Percentiles rank a stretch among this genome's conserved stretches.
Evolutionary conservation across 441 rosid genomes (phyloP).

Genomic region (Pelargonium hybrid): DNA sequence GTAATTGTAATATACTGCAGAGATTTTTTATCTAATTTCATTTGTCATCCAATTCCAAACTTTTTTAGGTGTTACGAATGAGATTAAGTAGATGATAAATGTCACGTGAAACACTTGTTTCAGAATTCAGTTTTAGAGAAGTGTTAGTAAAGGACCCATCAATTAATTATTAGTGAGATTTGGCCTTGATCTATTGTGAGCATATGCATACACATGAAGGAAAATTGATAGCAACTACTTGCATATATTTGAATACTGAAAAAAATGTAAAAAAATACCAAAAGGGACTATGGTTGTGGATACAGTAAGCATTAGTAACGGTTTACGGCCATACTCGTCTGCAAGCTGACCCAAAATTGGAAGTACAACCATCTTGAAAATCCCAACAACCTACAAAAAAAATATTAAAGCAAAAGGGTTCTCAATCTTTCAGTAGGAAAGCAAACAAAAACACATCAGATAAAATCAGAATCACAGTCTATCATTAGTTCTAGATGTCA

Average conservation of each 20-base stretch:
- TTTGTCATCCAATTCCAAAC: not conserved
- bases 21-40: not conserved
- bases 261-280: slow-evolving; percentile 23
- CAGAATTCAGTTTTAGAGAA: not conserved
- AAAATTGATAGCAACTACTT: not conserved
- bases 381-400: slow-evolving; percentile 37
- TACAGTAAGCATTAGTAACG: slow-evolving; percentile 34
- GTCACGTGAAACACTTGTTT: not conserved
- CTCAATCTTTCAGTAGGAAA: not conserved
- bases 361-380: slow-evolving; percentile 49
- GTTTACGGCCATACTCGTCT: slow-evolving; percentile 47
- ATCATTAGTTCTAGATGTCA: not conserved
- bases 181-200: not conserved
- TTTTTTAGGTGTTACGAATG: not conserved
- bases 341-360: slow-evolving; percentile 54
- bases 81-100: not conserved
- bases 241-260: not conserved
- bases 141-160: not conserved
- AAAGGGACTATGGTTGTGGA: slow-evolving; percentile 43
- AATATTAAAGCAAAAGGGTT: not conserved
- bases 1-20: not conserved
- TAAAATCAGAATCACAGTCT: not conserved
- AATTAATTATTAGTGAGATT: not conserved
- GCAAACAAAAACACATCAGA: not conserved
- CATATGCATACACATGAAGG: not conserved